A percentile compares a stretch with the other conserved stretches of the same genome.
These are phyloP conservation scores for Larix kaempferi DNA, from an alignment of 75 land plant species.

Conservation along the genomic window DNA sequence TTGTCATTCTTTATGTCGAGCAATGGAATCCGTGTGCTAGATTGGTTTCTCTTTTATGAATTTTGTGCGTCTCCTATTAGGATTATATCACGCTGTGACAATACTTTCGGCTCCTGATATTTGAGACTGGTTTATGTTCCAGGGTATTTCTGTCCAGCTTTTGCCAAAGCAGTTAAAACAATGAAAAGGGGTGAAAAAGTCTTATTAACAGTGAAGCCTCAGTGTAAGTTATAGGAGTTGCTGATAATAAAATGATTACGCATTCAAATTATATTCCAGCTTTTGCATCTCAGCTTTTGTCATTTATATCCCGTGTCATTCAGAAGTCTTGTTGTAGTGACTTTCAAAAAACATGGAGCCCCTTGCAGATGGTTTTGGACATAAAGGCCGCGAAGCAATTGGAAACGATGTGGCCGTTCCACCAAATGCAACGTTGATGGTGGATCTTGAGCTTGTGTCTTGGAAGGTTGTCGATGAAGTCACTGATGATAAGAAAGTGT, in stretches of 20 bases:
- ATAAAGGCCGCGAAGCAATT: constrained; percentile 48
- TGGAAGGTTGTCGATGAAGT: constrained; percentile 78
- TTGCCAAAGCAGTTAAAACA: constrained; percentile 74
- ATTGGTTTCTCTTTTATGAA: constrained; percentile 6
- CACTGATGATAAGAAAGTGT: constrained; percentile 60
- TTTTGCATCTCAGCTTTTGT: not conserved
- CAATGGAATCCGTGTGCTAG: constrained; percentile 53
- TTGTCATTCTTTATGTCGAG: constrained; percentile 45
- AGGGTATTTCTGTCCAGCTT: constrained; percentile 77
- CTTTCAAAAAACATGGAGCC: not conserved
- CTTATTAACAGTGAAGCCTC: constrained; percentile 65
- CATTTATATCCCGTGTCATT: not conserved
- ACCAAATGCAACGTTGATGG: constrained; percentile 50
- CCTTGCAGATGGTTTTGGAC: constrained; percentile 68
- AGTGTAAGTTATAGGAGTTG: constrained; percentile 46
- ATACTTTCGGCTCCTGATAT: not conserved
- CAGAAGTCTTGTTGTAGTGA: not conserved
- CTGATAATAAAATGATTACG: not conserved
- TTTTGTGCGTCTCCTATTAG: too few species aligned
- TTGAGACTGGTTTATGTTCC: not conserved
- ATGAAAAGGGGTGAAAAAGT: constrained; percentile 84
- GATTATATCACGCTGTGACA: not conserved
- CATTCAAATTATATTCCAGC: not conserved
- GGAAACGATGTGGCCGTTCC: constrained; percentile 51
- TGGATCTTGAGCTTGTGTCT: constrained; percentile 62